Evolutionary conservation across 176 grass and related monocot species (phyloP).

Genomic region (Pontederia paniculata): DNA sequence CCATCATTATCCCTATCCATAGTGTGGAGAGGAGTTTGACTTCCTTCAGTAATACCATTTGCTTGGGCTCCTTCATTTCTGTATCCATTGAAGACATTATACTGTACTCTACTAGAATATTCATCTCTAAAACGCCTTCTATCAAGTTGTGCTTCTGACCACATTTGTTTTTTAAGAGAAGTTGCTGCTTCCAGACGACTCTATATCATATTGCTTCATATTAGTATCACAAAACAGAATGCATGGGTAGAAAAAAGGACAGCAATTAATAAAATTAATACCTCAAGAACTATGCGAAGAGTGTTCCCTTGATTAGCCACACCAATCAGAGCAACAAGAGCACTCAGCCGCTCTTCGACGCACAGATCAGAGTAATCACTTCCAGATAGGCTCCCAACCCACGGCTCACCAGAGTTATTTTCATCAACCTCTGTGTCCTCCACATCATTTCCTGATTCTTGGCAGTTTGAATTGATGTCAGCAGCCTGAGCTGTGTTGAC

Average conservation of each 20-base stretch:
- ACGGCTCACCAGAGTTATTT: conserved; percentile 63
- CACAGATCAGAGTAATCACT: conserved; percentile 86
- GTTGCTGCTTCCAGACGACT: conserved; percentile 89
- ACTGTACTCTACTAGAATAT: conserved; percentile 42
- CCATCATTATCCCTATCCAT: conserved; percentile 31
- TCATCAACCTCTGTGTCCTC: conserved; percentile 74
- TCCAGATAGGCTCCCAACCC: conserved; percentile 81
- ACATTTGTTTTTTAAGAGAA: conserved; percentile 97
- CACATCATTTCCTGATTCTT: conserved; percentile 29
- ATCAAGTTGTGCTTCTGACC: conserved; percentile 87
- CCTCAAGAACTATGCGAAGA: conserved; percentile 43
- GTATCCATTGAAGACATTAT: conserved; percentile 23
- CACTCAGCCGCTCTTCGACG: conserved; percentile 79
- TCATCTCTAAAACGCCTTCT: conserved; percentile 82
- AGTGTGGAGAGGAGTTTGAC: conserved; percentile 18
- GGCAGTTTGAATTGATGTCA: conserved; percentile 35
- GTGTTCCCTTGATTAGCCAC: conserved; percentile 81
- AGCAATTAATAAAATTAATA: neutral
- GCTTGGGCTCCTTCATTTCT: conserved; percentile 33
- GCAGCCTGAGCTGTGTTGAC: conserved; percentile 12
- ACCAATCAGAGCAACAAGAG: conserved; percentile 68
- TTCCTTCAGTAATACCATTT: conserved; percentile 35
- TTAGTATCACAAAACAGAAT: conserved; percentile 7
- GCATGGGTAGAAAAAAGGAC: conserved; percentile 7
- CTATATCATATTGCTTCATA: conserved; percentile 32